Evolutionary conservation across 805 yeast species (phyloP), one percentile per base, ranked within the genome.

Genomic region (Candida alai): DNA sequence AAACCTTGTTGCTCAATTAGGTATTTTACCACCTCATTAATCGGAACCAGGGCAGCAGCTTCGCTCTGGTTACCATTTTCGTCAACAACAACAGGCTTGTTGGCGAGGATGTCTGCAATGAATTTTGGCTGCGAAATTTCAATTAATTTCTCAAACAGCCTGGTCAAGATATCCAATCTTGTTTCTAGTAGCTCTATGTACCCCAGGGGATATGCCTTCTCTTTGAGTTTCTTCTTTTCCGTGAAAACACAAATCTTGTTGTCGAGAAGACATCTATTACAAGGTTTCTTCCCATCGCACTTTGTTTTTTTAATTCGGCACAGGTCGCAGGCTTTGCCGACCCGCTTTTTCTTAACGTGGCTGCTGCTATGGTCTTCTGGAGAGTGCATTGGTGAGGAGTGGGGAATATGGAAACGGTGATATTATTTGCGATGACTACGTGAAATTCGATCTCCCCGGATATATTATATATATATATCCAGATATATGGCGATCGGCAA

Each of bases 161-260:
- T 66, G 31, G 76, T 70, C 15, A 79, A 56, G 26, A 80, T 54
- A 30, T 70, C 74, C 24, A 76, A 52, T 30, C 84, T 52, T 18
- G 78, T 73, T 43, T 80, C 84, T 23, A 80, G 56, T 35, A 80
- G 54, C 44, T 79, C 85, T 8, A 78, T 80, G 42, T 80, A 78
- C 5, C 80, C 82, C 26, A 58, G 53, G 2, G 84, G 78, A 41
- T 76, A 77, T 18, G 61, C 58, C 49, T 76, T 77, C 30, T 78
- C 83, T 37, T 64, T 71, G 31, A 62, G 59, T 42, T 69, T 71
- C 49, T 68, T 71, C 48, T 76, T 65, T 41, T 77, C 80, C 2
- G 78, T 70, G 48, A 74, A 77, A 2, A 75, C 70, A 51, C 84
- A 77, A 20, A 76, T 65, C 48, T 74, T 75, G 53, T 77, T 77